phyloP scores from a whole-genome alignment of 768 basidiomycete genomes.

The Rhodotorula graminis region DNA sequence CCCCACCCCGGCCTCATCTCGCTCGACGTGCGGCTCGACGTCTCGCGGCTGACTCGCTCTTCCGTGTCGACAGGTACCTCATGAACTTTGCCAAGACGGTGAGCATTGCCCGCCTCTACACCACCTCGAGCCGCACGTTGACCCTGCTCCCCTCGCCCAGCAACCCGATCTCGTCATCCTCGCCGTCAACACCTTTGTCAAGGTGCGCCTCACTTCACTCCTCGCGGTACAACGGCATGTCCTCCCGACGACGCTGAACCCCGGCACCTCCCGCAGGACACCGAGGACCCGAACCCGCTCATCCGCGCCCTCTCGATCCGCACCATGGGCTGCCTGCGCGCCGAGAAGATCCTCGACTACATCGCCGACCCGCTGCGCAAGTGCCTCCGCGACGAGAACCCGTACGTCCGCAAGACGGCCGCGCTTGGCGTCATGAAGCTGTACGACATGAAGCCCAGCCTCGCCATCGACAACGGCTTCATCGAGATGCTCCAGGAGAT shows the following conservation, averaged over 20 bases:
- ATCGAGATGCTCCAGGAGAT: constrained; percentile 81
- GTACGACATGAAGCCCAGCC: constrained; percentile 91
- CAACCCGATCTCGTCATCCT: constrained; percentile 98
- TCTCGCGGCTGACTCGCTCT: too few species aligned
- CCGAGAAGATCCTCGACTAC: constrained; percentile 99
- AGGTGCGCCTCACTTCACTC: constrained; percentile 47
- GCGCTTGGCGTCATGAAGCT: constrained; percentile 94
- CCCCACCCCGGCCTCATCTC: neutral
- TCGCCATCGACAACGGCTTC: constrained; percentile 93
- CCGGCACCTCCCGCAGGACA: constrained; percentile 73
- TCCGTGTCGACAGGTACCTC: constrained; percentile 59
- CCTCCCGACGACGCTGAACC: too few species aligned
- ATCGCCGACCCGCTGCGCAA: constrained; percentile 91
- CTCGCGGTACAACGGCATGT: too few species aligned
- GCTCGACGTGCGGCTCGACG: too few species aligned
- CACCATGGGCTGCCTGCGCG: constrained; percentile 94
- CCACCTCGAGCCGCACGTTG: too few species aligned
- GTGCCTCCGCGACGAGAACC: constrained; percentile 88
- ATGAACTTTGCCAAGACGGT: constrained; percentile 97
- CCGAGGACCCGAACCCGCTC: constrained; percentile 92
- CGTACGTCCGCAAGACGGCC: constrained; percentile 97
- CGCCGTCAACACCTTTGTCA: constrained; percentile 96
- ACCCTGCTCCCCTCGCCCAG: neutral
- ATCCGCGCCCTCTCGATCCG: constrained; percentile 93
- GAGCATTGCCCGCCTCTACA: neutral